These are phyloP conservation scores for Rhizopogon vulgaris DNA, from an alignment of 768 basidiomycete genomes.

Conservation along the genomic window DNA sequence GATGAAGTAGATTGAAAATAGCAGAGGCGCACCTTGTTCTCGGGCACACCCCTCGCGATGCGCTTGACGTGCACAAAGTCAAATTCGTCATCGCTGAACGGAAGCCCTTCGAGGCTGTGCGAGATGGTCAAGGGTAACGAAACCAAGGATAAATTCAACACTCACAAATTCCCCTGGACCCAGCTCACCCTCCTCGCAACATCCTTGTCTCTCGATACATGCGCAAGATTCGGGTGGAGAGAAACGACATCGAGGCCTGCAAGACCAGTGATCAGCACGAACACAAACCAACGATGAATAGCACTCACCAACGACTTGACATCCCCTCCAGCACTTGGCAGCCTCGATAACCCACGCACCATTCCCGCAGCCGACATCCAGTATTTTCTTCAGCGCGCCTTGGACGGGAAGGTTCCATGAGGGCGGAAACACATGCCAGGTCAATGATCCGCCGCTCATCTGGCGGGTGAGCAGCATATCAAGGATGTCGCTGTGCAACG, in stretches of 20 bases:
- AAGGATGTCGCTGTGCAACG: slow-evolving; percentile 55
- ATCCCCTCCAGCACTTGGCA: slow-evolving; percentile 57
- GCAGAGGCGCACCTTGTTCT: slow-evolving; percentile 49
- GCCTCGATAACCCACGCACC: slow-evolving; percentile 69
- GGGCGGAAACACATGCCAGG: slow-evolving; percentile 47
- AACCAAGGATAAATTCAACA: slow-evolving; percentile 1
- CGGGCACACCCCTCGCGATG: slow-evolving; percentile 69
- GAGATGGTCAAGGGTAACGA: background rate
- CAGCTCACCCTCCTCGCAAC: slow-evolving; percentile 59
- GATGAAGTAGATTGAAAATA: background rate
- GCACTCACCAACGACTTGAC: slow-evolving; percentile 6
- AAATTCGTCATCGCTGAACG: slow-evolving; percentile 68
- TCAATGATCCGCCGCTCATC: slow-evolving; percentile 47
- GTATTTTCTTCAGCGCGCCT: slow-evolving; percentile 17
- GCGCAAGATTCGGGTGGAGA: slow-evolving; percentile 61
- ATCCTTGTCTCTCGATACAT: slow-evolving; percentile 43
- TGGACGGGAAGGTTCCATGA: slow-evolving; percentile 15
- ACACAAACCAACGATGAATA: background rate
- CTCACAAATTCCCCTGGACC: slow-evolving; percentile 71
- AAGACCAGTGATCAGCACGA: slow-evolving; percentile 29
- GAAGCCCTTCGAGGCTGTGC: slow-evolving; percentile 57
- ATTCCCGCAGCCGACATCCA: slow-evolving; percentile 75
- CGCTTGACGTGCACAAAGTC: slow-evolving; percentile 76
- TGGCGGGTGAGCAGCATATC: slow-evolving; percentile 51
- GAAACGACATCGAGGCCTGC: slow-evolving; percentile 70